Conservation (phyloP, 2,329 filamentous ascomycete species). For the Dothistroma septosporum region DNA sequence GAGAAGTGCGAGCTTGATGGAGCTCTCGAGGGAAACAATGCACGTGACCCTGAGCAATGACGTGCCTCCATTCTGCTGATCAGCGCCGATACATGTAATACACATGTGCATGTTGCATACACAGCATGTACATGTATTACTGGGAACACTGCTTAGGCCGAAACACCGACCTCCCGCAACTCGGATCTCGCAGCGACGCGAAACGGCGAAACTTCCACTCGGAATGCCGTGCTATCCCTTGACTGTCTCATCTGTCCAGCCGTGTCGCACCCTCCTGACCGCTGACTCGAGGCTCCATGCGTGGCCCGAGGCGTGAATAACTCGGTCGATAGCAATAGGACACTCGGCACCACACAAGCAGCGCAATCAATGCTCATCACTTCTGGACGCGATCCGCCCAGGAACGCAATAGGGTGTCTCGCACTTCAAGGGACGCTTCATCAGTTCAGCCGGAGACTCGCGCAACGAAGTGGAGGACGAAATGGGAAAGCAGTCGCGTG, state of each 20-base stretch:
- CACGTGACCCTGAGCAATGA: background rate
- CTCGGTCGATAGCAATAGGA: conserved; percentile 11
- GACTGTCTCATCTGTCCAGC: background rate
- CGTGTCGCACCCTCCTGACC: background rate
- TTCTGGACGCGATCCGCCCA: conserved; percentile 6
- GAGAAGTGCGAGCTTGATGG: background rate
- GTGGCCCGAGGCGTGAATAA: conserved; percentile 7
- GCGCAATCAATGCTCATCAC: conserved; percentile 10
- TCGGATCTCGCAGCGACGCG: no score
- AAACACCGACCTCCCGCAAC: background rate
- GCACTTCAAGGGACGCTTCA: conserved; percentile 9
- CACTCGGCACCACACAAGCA: conserved; percentile 10
- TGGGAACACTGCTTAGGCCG: background rate
- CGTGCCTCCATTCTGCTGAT: background rate
- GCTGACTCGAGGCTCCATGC: background rate
- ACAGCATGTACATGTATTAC: no score
- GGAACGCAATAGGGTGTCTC: conserved; percentile 14
- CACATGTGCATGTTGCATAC: no score
- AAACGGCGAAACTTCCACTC: background rate
- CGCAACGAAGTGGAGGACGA: background rate
- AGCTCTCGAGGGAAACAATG: background rate
- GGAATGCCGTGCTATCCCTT: background rate
- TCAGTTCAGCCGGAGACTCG: background rate
- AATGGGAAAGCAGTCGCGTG: background rate
- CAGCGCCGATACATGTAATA: background rate